A percentile compares a stretch with the other conserved stretches of the same genome.
phyloP scores from a whole-genome alignment of 192 early-diverging fungal genomes.

The Backusella liffmaniae region DNA sequence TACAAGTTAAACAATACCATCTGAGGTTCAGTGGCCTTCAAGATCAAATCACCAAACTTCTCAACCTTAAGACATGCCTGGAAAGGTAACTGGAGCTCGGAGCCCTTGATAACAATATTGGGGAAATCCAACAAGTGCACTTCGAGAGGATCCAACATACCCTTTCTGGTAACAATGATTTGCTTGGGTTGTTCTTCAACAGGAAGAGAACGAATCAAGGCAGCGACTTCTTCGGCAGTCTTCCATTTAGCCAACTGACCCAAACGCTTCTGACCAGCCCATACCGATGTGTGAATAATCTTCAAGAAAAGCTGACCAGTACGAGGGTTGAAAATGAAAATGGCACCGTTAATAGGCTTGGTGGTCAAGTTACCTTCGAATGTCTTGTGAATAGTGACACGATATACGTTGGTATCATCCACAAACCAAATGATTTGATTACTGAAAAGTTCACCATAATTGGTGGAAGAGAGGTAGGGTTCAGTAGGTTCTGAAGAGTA shows the following conservation, averaged over 20 bases:
- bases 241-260: constrained; percentile 99
- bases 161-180: constrained; percentile 98
- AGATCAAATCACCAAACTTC: constrained; percentile 97
- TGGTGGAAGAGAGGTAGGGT: constrained; percentile 92
- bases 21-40: constrained; percentile 97
- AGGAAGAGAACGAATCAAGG: constrained; percentile 96
- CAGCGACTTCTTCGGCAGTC: constrained; percentile 99
- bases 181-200: constrained; percentile 99
- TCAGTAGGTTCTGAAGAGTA: constrained; percentile 99
- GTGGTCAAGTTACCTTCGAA: constrained; percentile 99
- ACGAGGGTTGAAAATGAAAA: constrained; percentile 98
- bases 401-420: constrained; percentile 99
- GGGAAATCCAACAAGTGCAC: constrained; percentile 97
- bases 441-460: constrained; percentile 95
- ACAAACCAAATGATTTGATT: constrained; percentile 99
- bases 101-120: constrained; percentile 98
- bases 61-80: constrained; percentile 97
- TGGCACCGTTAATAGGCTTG: constrained; percentile 99
- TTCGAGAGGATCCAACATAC: constrained; percentile 99
- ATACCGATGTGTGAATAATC: constrained; percentile 99
- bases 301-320: constrained; percentile 99
- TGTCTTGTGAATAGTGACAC: constrained; percentile 99
- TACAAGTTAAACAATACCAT: constrained; percentile 90
- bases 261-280: constrained; percentile 98
- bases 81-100: constrained; percentile 97